Conservation (phyloP, 2,329 filamentous ascomycete species). For the Xylariaceae sp. region DNA sequence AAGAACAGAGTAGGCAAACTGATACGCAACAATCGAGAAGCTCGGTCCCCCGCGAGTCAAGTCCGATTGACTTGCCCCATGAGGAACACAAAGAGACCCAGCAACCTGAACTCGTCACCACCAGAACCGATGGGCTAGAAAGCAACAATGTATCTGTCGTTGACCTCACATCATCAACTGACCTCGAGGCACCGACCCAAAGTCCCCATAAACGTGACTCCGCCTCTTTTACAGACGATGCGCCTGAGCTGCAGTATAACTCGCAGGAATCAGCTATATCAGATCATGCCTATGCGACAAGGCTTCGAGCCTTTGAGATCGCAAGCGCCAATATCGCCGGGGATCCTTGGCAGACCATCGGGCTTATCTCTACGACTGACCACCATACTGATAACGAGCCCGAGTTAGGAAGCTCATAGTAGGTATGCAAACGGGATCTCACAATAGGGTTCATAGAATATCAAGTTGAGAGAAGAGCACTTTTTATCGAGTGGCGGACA, state of each 20-base stretch:
- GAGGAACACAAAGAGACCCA: too few relatives aligned
- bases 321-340: constrained; percentile 26
- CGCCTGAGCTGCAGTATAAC: constrained; percentile 17
- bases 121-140: too few relatives aligned
- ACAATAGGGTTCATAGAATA: background rate
- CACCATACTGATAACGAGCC: constrained; percentile 36
- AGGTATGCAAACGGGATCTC: background rate
- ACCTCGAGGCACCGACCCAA: background rate
- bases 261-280: constrained; percentile 35
- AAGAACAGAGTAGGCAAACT: constrained; percentile 1
- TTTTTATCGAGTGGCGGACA: too few relatives aligned
- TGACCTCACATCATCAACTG: background rate
- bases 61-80: background rate
- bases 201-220: background rate
- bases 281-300: constrained; percentile 26
- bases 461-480: too few relatives aligned
- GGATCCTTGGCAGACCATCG: constrained; percentile 24
- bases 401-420: constrained; percentile 31
- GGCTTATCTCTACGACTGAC: constrained; percentile 39
- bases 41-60: constrained; percentile 1
- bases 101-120: background rate
- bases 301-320: constrained; percentile 32
- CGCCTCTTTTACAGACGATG: background rate
- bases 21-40: constrained; percentile 1
- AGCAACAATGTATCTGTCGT: background rate